phyloP scores from a whole-genome alignment of 345 rosid genomes.

The Pistacia integerrima region DNA sequence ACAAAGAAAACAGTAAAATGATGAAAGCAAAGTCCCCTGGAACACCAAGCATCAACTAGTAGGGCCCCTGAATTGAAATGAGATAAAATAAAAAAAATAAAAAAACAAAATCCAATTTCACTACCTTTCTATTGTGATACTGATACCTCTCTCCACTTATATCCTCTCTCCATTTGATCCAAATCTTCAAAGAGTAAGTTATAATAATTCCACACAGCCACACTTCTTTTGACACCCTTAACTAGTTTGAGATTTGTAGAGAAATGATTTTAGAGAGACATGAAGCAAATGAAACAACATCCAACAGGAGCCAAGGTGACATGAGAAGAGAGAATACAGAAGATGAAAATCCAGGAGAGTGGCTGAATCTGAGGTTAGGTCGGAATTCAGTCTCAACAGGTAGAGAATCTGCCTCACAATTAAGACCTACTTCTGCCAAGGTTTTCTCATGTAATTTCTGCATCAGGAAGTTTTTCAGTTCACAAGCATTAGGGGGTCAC shows the following conservation, averaged over 20 bases:
- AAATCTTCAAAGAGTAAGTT: conserved; percentile 34
- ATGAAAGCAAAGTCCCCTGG: conserved; percentile 47
- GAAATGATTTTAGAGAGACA: conserved; percentile 49
- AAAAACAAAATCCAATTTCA: conserved; percentile 18
- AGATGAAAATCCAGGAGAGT: conserved; percentile 42
- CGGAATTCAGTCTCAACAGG: conserved; percentile 40
- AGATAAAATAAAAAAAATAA: conserved; percentile 4
- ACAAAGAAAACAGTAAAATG: conserved; percentile 39
- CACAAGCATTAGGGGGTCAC: conserved; percentile 82
- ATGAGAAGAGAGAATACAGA: conserved; percentile 16
- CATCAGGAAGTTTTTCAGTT: conserved; percentile 73
- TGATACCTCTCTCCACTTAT: conserved; percentile 37
- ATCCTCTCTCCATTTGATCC: conserved; percentile 33
- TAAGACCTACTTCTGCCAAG: conserved; percentile 43
- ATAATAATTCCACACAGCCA: conserved; percentile 19
- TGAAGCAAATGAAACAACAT: conserved; percentile 30
- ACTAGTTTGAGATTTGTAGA: conserved; percentile 1
- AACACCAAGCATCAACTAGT: conserved; percentile 44
- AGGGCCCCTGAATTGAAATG: conserved; percentile 40
- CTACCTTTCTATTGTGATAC: conserved; percentile 15
- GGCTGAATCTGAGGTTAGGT: conserved; percentile 71
- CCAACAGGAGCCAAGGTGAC: conserved; percentile 24
- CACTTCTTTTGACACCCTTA: conserved; percentile 13
- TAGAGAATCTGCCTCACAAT: conserved; percentile 35
- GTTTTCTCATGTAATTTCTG: conserved; percentile 75